Evolutionary conservation across 2,329 filamentous ascomycete genomes (phyloP).

Genomic region (Cordyceps cicadae): DNA sequence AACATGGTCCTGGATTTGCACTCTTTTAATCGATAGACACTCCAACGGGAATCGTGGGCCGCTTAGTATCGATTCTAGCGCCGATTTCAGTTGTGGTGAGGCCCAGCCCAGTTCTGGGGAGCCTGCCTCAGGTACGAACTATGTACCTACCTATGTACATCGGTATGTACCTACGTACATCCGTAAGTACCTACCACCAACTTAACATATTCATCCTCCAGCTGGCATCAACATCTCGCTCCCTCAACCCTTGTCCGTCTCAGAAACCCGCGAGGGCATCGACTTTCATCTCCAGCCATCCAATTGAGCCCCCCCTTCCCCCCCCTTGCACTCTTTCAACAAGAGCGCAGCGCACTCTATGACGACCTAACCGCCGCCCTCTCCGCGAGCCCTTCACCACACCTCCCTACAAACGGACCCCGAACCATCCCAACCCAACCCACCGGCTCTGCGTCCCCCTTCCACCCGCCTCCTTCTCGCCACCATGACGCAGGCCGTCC

Average conservation of each 20-base stretch:
- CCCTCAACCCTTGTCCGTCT: background rate
- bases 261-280: background rate
- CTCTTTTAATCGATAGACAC: no score
- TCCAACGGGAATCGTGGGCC: background rate
- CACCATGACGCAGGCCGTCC: background rate
- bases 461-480: background rate
- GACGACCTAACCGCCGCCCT: background rate
- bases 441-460: background rate
- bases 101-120: background rate
- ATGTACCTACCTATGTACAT: no score
- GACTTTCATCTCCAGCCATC: background rate
- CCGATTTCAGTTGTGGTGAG: background rate
- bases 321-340: background rate
- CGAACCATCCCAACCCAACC: background rate
- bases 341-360: background rate
- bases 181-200: no score
- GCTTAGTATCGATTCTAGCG: background rate
- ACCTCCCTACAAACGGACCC: background rate
- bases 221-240: background rate
- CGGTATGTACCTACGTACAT: no score
- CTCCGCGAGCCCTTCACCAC: no score
- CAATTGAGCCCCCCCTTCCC: no score
- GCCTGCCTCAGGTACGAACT: no score
- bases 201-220: background rate
- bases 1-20: no score